Conservation (phyloP, 192 early-diverging fungal species). For the Paraglomus occultum region DNA sequence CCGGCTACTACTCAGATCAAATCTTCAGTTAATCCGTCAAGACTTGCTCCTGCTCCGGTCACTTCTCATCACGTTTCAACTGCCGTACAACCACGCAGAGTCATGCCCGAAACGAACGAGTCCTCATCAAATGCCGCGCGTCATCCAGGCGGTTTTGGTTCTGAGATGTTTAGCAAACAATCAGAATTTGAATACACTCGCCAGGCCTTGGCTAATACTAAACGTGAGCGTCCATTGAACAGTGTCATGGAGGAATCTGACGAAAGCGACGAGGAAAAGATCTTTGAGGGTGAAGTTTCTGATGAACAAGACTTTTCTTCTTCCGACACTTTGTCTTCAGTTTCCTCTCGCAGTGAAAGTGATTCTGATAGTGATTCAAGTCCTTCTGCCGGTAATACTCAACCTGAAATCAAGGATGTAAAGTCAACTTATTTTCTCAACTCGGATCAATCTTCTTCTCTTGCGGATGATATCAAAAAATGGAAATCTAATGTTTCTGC, state of each 20-base stretch:
- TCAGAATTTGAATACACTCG: neutral
- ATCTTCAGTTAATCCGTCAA: neutral
- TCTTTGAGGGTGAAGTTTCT: neutral
- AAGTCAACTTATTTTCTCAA: no score
- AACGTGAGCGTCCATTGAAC: neutral
- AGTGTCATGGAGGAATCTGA: constrained; percentile 24
- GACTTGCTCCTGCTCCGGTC: neutral
- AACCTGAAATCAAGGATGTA: neutral
- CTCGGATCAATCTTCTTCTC: neutral
- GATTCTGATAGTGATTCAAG: neutral
- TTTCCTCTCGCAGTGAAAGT: neutral
- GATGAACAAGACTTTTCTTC: constrained; percentile 2
- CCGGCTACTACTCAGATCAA: neutral
- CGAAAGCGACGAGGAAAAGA: constrained; percentile 7
- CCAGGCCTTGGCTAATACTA: neutral
- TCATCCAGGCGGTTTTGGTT: no score
- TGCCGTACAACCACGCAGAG: no score
- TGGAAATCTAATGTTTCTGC: constrained; percentile 1
- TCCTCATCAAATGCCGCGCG: neutral
- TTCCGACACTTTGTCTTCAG: neutral
- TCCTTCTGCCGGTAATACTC: neutral
- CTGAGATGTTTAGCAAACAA: constrained; percentile 1
- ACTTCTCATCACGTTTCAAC: neutral
- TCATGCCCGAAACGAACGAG: no score
- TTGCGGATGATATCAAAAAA: neutral